A percentile compares a stretch with the other conserved stretches of the same genome.
Conservation (phyloP, 108 stramenopile genomes). For the Ochromonas danica region DNA sequence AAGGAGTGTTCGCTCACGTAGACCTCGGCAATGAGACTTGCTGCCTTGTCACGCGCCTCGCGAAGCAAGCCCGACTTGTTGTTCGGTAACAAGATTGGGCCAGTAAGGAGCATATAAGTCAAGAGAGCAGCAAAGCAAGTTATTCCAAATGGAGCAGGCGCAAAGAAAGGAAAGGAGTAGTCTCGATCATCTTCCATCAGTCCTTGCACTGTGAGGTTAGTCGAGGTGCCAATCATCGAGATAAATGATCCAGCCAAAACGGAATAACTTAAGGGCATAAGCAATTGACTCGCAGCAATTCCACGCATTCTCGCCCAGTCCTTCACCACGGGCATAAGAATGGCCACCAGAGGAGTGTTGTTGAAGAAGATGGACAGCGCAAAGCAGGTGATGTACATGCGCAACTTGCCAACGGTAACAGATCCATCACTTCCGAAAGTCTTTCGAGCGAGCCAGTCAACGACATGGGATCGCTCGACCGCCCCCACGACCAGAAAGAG, state of each 20-base stretch:
- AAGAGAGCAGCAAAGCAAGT: conserved; percentile 41
- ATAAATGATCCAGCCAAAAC: conserved; percentile 48
- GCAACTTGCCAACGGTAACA: conserved; percentile 26
- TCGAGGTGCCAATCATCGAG: conserved; percentile 56
- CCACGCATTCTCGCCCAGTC: conserved; percentile 54
- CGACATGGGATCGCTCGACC: conserved; percentile 47
- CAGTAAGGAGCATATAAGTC: conserved; percentile 42
- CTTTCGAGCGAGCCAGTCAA: conserved; percentile 46
- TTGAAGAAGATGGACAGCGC: conserved; percentile 51
- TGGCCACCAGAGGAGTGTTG: conserved; percentile 55
- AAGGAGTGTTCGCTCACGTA: conserved; percentile 44
- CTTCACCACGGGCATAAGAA: conserved; percentile 49
- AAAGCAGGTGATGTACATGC: conserved; percentile 46
- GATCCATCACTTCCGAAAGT: conserved; percentile 42
- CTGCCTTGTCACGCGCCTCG: conserved; percentile 45
- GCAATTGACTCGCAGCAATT: conserved; percentile 51
- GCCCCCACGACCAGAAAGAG: conserved; percentile 55
- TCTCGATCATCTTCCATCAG: conserved; percentile 37
- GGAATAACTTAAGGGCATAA: conserved; percentile 53
- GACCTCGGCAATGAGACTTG: conserved; percentile 51
- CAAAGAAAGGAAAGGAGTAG: conserved; percentile 45
- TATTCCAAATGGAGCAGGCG: conserved; percentile 47
- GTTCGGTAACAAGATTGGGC: conserved; percentile 43
- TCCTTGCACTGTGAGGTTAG: conserved; percentile 56
- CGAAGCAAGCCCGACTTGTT: conserved; percentile 49